phyloP scores from a whole-genome alignment of 495 filamentous ascomycete genomes.

The Paragyromitra xinjiangensis region DNA sequence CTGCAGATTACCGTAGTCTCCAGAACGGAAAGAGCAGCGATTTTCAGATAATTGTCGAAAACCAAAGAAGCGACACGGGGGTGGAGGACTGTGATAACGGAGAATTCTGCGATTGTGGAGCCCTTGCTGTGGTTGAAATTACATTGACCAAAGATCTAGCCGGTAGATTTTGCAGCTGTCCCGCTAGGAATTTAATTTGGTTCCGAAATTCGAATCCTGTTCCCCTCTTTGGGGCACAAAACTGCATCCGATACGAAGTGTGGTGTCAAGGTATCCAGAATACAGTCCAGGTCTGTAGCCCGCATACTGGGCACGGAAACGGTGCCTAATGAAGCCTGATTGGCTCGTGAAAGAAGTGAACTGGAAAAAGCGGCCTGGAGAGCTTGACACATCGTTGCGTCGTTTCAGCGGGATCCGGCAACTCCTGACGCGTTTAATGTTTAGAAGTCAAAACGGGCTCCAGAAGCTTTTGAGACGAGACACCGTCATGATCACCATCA shows the following conservation, averaged over 20 bases:
- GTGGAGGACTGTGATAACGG: neutral
- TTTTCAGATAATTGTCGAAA: slow-evolving; percentile 7
- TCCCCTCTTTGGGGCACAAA: neutral
- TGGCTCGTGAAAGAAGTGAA: neutral
- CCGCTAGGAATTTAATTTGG: neutral
- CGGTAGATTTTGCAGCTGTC: slow-evolving; percentile 3
- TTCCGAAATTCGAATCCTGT: neutral
- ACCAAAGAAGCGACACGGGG: neutral
- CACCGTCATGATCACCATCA: neutral
- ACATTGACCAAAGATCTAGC: neutral
- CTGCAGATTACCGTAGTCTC: slow-evolving; percentile 12
- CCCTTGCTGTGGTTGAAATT: slow-evolving; percentile 2
- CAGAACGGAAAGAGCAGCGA: slow-evolving; percentile 5
- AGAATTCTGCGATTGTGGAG: neutral
- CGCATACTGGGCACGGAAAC: slow-evolving; percentile 1
- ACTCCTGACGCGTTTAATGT: neutral
- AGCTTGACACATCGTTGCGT: slow-evolving; percentile 2
- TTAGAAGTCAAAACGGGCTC: neutral
- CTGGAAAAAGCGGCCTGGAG: slow-evolving; percentile 3
- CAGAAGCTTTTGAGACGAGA: neutral
- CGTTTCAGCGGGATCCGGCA: neutral
- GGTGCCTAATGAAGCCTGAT: neutral
- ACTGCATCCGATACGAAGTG: slow-evolving; percentile 7
- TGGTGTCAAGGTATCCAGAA: neutral
- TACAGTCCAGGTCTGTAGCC: slow-evolving; percentile 17